Base-by-base conservation (phyloP, 352 stramenopile genomes). In the Globisporangium uncinulatum region DNA sequence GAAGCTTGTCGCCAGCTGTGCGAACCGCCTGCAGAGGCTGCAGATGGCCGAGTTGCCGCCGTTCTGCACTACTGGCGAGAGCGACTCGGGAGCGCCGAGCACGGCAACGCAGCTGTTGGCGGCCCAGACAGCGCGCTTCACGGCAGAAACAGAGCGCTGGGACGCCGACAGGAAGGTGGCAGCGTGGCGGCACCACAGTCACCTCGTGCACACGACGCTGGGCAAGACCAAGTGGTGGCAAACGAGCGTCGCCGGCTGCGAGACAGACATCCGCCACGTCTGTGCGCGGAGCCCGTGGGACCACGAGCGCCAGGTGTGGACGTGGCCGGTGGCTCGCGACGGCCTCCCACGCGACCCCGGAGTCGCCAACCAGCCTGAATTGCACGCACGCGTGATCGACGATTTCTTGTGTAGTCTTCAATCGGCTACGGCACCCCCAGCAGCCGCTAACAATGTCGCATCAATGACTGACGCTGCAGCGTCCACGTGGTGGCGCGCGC, bases 401-500 rank as follows among this genome's bases (percentile, higher is more conserved):
- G 67, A 70, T 37, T 65, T 81, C 6, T 44, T 55, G 17, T 87
- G 86, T 50, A 68, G 74, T 14, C 47, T 75, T 1, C 13, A 32
- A 6, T 31, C 21, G 43, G 34, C 7, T 3, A n/a, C 21, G 29
- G 2, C 7, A 6, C 1, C 34, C 34, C 37, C 39, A 39, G 17
- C 36, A 1, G 20, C 36, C 34, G 19, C 24, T 56, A 19, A 46
- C 13, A 19, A 50, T 17, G 17, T 7, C 14, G 9, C 49, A 6
- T 8, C 49, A 6, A 14, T 83, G 41, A 41, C 53, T 17, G 74
- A 83, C 24, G 47, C 56, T 13, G 62, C 70, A 11, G 79, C 72
- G 42, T 88, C 75, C 4, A 53, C 61, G 51, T 88, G 78, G 78
- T 89, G 79, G 79, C 57, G 61, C 57, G 76, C 79, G 2, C 76